Evolutionary conservation across 495 filamentous ascomycete genomes (phyloP).

Genomic region (Penicillium paradoxum): DNA sequence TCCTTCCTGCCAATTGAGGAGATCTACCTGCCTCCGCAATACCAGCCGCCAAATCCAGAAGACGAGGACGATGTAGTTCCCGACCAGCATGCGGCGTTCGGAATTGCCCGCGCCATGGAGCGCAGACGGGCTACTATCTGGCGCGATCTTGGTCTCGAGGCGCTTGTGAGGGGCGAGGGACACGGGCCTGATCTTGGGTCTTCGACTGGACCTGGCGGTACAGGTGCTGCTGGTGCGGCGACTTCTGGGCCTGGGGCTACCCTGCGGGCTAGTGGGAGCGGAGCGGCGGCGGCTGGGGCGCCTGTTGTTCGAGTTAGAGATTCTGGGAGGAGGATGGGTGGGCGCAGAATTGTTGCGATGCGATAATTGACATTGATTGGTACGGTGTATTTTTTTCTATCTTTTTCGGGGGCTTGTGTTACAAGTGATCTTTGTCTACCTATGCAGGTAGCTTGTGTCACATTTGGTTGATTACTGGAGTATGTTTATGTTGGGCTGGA

Average conservation of each 20-base stretch:
- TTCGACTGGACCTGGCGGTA: not conserved
- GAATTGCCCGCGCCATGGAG: slow-evolving; percentile 77
- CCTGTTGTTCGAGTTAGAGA: slow-evolving; percentile 18
- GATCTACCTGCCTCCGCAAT: slow-evolving; percentile 83
- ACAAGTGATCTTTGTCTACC: not conserved
- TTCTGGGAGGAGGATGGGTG: slow-evolving; percentile 37
- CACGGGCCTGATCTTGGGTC: slow-evolving; percentile 43
- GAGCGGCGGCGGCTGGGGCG: slow-evolving; percentile 17
- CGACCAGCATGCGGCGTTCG: slow-evolving; percentile 95
- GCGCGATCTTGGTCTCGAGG: slow-evolving; percentile 78
- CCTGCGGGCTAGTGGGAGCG: slow-evolving; percentile 21
- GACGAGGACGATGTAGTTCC: slow-evolving; percentile 98
- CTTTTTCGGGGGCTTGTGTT: not conserved
- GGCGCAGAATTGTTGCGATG: slow-evolving; percentile 33
- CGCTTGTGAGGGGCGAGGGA: slow-evolving; percentile 52
- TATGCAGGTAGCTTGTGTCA: not conserved
- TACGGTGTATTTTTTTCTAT: not conserved
- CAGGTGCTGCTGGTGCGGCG: slow-evolving; percentile 8
- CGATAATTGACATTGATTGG: slow-evolving; percentile 19
- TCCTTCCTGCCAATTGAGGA: slow-evolving; percentile 55
- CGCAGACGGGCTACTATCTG: slow-evolving; percentile 64
- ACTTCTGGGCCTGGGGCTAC: slow-evolving; percentile 53
- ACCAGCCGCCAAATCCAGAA: slow-evolving; percentile 91
- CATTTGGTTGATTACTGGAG: slow-evolving; percentile 1
- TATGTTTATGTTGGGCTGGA: slow-evolving; percentile 3